Percentiles rank a stretch among this genome's conserved stretches.
Conservation (phyloP, 2,329 filamentous ascomycete genomes). For the Beauveria brongniartii region DNA sequence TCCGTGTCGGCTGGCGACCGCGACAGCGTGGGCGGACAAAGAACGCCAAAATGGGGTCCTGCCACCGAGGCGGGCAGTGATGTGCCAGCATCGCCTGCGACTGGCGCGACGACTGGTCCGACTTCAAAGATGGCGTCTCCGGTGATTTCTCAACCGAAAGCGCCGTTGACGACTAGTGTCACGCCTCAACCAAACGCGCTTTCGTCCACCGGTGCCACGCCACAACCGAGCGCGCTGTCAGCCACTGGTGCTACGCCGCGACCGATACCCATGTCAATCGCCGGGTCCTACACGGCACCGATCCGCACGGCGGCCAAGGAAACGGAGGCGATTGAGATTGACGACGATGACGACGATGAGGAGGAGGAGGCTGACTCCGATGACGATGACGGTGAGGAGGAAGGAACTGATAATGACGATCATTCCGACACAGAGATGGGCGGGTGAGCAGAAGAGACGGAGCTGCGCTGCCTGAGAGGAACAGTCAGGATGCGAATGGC, state of each 20-base stretch:
- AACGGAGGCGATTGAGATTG: neutral
- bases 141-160: neutral
- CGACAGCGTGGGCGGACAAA: neutral
- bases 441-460: too few relatives aligned
- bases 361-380: neutral
- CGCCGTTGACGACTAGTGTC: too few relatives aligned
- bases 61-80: neutral
- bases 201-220: too few relatives aligned
- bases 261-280: constrained; percentile 6
- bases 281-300: constrained; percentile 3
- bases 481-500: neutral
- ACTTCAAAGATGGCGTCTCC: neutral
- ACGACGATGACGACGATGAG: neutral
- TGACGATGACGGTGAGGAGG: neutral
- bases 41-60: neutral
- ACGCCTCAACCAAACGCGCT: too few relatives aligned
- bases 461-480: neutral
- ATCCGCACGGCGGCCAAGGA: neutral
- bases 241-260: neutral
- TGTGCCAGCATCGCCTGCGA: neutral
- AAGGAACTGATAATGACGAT: neutral
- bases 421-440: too few relatives aligned
- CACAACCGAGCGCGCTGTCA: too few relatives aligned
- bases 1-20: neutral
- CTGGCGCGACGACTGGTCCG: neutral